Conservation (phyloP, 2,329 filamentous ascomycete species). For the Coniochaeta prunicola region DNA sequence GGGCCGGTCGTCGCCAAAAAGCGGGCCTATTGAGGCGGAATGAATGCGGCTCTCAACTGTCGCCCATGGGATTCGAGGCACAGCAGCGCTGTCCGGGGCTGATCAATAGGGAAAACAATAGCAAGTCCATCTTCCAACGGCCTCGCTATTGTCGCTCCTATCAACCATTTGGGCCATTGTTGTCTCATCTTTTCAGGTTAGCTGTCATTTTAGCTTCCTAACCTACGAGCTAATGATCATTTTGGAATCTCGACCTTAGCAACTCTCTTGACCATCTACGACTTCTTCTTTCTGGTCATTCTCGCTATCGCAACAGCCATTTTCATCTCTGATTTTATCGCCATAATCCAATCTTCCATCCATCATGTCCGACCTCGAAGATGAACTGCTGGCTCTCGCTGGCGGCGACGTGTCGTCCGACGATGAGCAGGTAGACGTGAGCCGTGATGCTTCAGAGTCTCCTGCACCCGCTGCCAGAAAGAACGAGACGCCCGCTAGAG, state of each 20-base stretch:
- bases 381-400: slow-evolving; percentile 87
- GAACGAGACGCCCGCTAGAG: slow-evolving; percentile 19
- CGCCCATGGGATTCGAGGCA: not conserved
- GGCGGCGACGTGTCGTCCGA: slow-evolving; percentile 63
- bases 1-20: not conserved
- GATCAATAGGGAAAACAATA: not conserved
- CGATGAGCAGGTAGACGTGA: slow-evolving; percentile 48
- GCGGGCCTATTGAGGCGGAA: not conserved
- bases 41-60: not conserved
- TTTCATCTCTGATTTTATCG: not conserved
- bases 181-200: not conserved
- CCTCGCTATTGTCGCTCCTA: not conserved
- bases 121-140: not conserved
- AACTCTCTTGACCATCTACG: not conserved
- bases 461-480: slow-evolving; percentile 37
- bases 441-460: slow-evolving; percentile 40
- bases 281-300: slow-evolving; percentile 11
- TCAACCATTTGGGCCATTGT: not conserved
- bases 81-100: no score
- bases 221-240: not conserved
- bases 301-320: not conserved
- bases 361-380: slow-evolving; percentile 80
- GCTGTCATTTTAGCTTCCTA: not conserved
- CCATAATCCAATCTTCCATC: not conserved
- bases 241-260: not conserved